Conservation (phyloP, 176 grass and related monocot genomes). For the Cenchrus fungigraminus region DNA sequence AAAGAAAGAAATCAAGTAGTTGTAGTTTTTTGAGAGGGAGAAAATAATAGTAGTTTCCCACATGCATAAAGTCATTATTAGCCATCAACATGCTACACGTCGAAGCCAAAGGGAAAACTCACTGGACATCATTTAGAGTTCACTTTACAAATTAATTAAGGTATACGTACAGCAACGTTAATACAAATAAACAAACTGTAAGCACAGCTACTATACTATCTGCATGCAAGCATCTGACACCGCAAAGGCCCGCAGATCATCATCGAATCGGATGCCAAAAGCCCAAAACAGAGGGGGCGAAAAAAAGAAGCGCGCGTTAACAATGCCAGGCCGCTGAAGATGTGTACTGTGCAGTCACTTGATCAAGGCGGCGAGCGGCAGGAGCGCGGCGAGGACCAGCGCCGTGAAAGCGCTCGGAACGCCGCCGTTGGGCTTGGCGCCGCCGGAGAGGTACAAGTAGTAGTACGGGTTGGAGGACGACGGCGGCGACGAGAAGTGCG, state of each 20-base stretch:
- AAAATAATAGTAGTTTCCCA: background rate
- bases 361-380: conserved; percentile 27
- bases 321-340: background rate
- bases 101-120: background rate
- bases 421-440: conserved; percentile 23
- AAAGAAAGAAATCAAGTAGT: too few species aligned
- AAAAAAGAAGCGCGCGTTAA: too few species aligned
- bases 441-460: conserved; percentile 72
- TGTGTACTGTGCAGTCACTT: conserved; percentile 15
- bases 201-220: background rate
- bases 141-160: conserved; percentile 23
- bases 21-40: too few species aligned
- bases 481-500: conserved; percentile 49
- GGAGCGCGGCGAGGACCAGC: conserved; percentile 24
- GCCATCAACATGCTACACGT: background rate
- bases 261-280: conserved; percentile 19
- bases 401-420: conserved; percentile 30
- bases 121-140: background rate
- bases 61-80: background rate
- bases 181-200: background rate
- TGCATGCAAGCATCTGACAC: conserved; percentile 6
- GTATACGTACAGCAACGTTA: background rate
- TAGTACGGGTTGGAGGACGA: conserved; percentile 67
- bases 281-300: background rate
- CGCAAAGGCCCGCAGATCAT: background rate